These are phyloP conservation scores for Backusella liffmaniae DNA, from an alignment of 192 early-diverging fungal species.

Conservation along the genomic window DNA sequence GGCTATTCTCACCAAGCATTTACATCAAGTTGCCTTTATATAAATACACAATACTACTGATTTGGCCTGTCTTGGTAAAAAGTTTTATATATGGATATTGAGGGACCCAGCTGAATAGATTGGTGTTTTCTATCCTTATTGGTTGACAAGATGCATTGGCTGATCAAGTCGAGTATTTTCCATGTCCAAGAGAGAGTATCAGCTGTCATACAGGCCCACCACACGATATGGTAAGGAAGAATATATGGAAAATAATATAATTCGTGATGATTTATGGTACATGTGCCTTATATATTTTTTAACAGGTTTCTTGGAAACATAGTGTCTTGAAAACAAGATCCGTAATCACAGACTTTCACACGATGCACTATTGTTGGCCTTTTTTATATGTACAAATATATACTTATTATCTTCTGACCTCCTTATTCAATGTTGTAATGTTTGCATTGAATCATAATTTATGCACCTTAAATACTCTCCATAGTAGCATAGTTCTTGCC, in stretches of 20 bases:
- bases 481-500: background rate
- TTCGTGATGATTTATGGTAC: background rate
- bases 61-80: background rate
- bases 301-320: background rate
- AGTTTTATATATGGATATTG: background rate
- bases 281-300: background rate
- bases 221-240: background rate
- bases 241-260: background rate
- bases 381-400: background rate
- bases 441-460: background rate
- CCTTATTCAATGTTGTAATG: background rate
- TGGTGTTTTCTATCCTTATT: background rate
- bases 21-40: too few species aligned
- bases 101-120: background rate
- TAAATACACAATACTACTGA: background rate
- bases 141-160: background rate
- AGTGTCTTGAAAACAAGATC: background rate
- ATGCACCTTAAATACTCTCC: background rate
- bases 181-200: background rate
- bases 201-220: background rate
- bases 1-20: background rate
- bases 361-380: background rate
- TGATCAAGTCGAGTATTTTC: background rate
- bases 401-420: conserved; percentile 1
- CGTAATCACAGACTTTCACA: background rate